Evolutionary conservation across 2,329 filamentous ascomycete genomes (phyloP).

Genomic region (Trichoderma polysporum): DNA sequence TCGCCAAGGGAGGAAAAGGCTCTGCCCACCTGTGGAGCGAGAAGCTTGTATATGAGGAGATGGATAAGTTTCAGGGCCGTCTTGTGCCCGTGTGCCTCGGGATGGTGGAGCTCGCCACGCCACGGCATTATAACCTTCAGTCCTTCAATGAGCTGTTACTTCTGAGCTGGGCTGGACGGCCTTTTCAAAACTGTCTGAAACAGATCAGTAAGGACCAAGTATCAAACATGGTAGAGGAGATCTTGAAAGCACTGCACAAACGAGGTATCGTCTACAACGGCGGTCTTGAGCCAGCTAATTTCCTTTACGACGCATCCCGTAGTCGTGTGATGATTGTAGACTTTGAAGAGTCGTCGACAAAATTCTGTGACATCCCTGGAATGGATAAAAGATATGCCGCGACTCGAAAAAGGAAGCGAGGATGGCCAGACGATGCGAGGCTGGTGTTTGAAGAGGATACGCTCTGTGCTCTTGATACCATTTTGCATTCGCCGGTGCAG

Average conservation of each 20-base stretch:
- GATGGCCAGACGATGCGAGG: background rate
- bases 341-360: background rate
- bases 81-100: background rate
- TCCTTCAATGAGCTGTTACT: background rate
- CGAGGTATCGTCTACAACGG: background rate
- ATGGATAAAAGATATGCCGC: background rate
- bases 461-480: background rate
- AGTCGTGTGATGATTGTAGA: background rate
- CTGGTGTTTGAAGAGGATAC: background rate
- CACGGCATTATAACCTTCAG: background rate
- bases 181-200: background rate
- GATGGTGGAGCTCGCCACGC: background rate
- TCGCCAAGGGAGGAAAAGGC: slow-evolving; percentile 1
- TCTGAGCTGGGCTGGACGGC: background rate
- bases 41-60: slow-evolving; percentile 2
- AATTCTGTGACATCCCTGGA: background rate
- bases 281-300: background rate
- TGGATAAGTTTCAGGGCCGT: background rate
- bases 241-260: background rate
- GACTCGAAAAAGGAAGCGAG: background rate
- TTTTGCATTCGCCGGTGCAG: background rate
- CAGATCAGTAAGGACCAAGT: background rate
- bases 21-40: background rate
- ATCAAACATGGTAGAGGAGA: background rate
- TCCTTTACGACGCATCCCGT: background rate